Evolutionary conservation across 108 stramenopile species (phyloP).

Genomic region (Fistulifera pelliculosa): DNA sequence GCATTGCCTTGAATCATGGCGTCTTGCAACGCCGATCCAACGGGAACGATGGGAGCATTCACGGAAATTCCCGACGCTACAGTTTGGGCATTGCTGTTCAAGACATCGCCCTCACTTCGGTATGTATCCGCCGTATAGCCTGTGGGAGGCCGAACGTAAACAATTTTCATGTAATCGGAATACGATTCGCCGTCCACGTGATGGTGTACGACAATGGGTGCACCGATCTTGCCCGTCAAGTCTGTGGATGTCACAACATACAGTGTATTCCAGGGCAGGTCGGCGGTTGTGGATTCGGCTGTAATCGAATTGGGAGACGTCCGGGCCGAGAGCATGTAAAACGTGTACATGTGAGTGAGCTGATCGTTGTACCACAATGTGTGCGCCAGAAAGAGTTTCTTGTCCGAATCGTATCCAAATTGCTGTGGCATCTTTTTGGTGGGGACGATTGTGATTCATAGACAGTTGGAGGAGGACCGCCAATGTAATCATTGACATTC

Average conservation of each 20-base stretch:
- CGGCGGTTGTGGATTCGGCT: neutral
- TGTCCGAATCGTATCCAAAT: slow-evolving; percentile 6
- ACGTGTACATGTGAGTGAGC: slow-evolving; percentile 20
- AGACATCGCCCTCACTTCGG: slow-evolving; percentile 8
- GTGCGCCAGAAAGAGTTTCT: slow-evolving; percentile 18
- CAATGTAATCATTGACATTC: slow-evolving; percentile 8
- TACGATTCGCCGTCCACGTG: slow-evolving; percentile 10
- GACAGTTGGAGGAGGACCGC: too few relatives aligned
- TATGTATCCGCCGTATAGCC: slow-evolving; percentile 14
- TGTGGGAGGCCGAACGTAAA: slow-evolving; percentile 7
- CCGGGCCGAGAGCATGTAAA: slow-evolving; percentile 14
- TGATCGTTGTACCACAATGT: slow-evolving; percentile 21
- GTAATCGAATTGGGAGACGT: slow-evolving; percentile 16
- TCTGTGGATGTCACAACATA: slow-evolving; percentile 7
- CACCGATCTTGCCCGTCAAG: slow-evolving; percentile 14
- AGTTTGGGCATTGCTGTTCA: neutral
- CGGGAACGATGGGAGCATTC: slow-evolving; percentile 19
- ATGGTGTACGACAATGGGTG: slow-evolving; percentile 20
- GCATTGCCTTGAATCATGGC: slow-evolving; percentile 4
- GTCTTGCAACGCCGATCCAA: slow-evolving; percentile 20
- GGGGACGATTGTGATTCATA: too few relatives aligned
- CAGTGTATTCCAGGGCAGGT: too few relatives aligned
- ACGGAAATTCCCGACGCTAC: slow-evolving; percentile 11
- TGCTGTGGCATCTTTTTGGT: too few relatives aligned
- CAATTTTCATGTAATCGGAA: slow-evolving; percentile 20